Conservation (phyloP, 805 yeast species). For the Ogataea populi-albae region DNA sequence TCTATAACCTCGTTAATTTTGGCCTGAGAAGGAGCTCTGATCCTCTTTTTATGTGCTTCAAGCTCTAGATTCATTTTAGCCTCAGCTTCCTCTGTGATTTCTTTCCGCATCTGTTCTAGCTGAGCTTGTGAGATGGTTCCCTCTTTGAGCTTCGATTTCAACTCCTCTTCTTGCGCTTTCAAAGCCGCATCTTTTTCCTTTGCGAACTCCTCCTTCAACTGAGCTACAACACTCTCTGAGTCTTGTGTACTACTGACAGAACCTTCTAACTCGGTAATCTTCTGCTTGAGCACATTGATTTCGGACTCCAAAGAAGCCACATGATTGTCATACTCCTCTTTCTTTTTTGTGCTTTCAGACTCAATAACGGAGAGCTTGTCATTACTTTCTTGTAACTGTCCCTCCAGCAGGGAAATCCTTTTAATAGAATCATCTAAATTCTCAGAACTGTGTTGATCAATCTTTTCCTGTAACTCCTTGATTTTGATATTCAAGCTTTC, state of each 20-base stretch:
- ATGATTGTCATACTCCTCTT: conserved; percentile 16
- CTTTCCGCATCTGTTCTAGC: conserved; percentile 23
- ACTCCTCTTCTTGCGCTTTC: conserved; percentile 19
- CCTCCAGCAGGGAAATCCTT: conserved; percentile 5
- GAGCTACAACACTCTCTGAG: conserved; percentile 8
- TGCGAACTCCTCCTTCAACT: conserved; percentile 19
- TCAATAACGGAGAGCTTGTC: conserved; percentile 9
- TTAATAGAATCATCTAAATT: not conserved
- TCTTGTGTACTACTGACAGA: conserved; percentile 1
- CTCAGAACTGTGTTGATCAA: conserved; percentile 2
- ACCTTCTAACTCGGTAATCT: conserved; percentile 11
- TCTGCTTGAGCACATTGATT: conserved; percentile 15
- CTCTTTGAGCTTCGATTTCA: conserved; percentile 12
- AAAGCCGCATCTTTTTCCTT: conserved; percentile 20
- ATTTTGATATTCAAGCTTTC: conserved; percentile 14
- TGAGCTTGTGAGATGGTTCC: conserved; percentile 19
- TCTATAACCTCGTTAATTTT: conserved; percentile 36
- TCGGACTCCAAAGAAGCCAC: conserved; percentile 16
- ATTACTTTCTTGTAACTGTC: conserved; percentile 2
- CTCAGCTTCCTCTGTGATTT: conserved; percentile 30
- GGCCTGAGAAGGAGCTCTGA: conserved; percentile 39
- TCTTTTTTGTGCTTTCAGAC: conserved; percentile 14
- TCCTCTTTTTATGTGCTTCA: conserved; percentile 31
- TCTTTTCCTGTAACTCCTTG: conserved; percentile 15
- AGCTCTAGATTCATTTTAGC: conserved; percentile 19